Base-by-base conservation (phyloP, 345 rosid genomes). In the Eucalyptus marginata region DNA sequence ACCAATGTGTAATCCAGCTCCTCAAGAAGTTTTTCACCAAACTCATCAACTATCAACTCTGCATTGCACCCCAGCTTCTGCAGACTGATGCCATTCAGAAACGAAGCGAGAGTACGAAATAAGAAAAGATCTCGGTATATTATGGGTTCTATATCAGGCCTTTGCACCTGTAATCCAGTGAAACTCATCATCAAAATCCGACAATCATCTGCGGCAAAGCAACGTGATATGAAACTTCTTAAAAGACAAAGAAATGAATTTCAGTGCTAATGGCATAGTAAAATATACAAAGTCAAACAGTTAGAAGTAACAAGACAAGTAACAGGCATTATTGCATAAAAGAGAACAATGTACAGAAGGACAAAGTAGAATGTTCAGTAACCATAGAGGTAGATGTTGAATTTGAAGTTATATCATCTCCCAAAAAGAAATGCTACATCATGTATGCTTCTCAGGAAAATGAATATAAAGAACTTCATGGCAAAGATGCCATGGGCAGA, bases 1-100 rank as follows among this genome's bases (percentile, higher is more conserved):
- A 97, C 99, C 99, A 96, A 92, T 88, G 99, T 97, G 92, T 96
- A 97, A 92, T 96, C 99, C 89, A 97, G 98, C 95, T 97, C 99
- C 94, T 97, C 99, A 96, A 97, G 92, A 89, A 97, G 98, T 90
- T 97, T 97, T 89, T 97, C 99, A 88, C 99, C 99, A 93, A 96
- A 97, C 93, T 96, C 99, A 93, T 97, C 99, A 88, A 97, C 99
- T 89, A 97, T 95, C 88, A 97, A 94, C 93, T 96, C 99, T 59
- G 99, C 96, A 89, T 97, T 97, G 95, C 99, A 97, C 84, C 99
- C 99, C 91, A 97, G 89, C 90, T 96, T 97, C 93, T 96, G 96
- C 88, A 96, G 87, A 88, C 99, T 96, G 87, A 97, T 93, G 86
- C 96, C 99, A 90, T 97, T 97, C 89, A 96, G 93, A 92, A 97